phyloP scores from a whole-genome alignment of 176 grass and related monocot species.

The Zoysia japonica region DNA sequence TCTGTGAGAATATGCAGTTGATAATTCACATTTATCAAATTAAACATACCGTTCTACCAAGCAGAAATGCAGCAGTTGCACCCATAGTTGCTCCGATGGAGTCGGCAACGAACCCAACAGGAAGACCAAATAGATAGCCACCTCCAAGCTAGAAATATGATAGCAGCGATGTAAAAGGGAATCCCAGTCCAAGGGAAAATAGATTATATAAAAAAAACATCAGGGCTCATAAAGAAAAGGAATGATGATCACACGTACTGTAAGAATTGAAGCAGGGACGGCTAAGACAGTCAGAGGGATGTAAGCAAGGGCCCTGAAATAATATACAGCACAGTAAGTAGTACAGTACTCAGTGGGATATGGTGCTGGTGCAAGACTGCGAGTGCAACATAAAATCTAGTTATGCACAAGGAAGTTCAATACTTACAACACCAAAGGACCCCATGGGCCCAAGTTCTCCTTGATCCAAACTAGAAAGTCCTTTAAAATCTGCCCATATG shows the following conservation, averaged over 20 bases:
- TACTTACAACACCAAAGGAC: constrained; percentile 97
- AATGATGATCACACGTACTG: constrained; percentile 50
- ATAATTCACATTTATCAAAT: constrained; percentile 1
- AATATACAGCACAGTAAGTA: constrained; percentile 18
- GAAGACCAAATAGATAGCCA: constrained; percentile 92
- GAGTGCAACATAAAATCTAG: not conserved
- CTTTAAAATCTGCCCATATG: constrained; percentile 78
- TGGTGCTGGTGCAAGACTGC: not conserved
- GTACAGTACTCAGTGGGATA: not conserved
- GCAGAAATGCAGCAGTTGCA: constrained; percentile 95
- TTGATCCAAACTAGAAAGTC: constrained; percentile 93
- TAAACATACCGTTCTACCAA: constrained; percentile 92
- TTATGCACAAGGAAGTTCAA: constrained; percentile 15
- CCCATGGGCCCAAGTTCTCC: constrained; percentile 92
- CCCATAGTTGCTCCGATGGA: constrained; percentile 96
- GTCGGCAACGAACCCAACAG: constrained; percentile 90
- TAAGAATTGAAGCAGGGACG: constrained; percentile 94
- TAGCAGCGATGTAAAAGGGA: constrained; percentile 14
- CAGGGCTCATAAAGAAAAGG: not conserved
- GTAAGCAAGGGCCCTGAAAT: constrained; percentile 84
- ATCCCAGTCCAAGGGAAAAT: not conserved
- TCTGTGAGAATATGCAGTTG: not conserved
- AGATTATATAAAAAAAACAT: not conserved
- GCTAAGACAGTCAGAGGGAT: constrained; percentile 88
- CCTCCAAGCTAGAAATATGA: constrained; percentile 82